These are phyloP conservation scores for Ochromonas danica DNA, from an alignment of 108 stramenopile genomes.

Conservation along the genomic window DNA sequence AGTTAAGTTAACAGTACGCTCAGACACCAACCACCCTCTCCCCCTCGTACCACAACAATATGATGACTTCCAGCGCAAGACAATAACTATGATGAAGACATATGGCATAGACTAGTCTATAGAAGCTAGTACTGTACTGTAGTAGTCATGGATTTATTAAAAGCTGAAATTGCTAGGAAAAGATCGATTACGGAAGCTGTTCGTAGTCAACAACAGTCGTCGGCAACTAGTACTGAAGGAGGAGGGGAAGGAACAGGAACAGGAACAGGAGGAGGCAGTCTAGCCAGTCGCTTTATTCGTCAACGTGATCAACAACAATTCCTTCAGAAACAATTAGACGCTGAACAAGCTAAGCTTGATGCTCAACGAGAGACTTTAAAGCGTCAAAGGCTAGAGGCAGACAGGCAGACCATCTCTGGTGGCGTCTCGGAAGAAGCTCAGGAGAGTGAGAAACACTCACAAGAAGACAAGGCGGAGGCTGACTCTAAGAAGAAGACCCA, in stretches of 20 bases:
- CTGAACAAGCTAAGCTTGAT: neutral
- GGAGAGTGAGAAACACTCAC: neutral
- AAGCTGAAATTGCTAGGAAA: slow-evolving; percentile 8
- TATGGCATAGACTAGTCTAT: too few species aligned
- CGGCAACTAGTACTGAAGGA: neutral
- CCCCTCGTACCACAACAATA: too few species aligned
- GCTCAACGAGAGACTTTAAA: neutral
- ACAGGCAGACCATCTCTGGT: neutral
- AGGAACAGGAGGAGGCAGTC: too few species aligned
- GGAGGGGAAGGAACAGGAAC: too few species aligned
- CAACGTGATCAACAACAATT: neutral
- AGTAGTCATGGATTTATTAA: neutral
- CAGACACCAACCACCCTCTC: too few species aligned
- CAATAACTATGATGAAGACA: too few species aligned
- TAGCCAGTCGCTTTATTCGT: neutral
- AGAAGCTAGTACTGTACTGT: too few species aligned
- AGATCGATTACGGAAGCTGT: neutral
- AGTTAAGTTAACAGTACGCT: too few species aligned
- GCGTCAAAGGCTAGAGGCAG: neutral
- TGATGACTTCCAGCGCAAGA: too few species aligned
- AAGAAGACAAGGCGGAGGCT: neutral
- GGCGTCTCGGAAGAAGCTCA: neutral
- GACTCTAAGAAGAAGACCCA: neutral
- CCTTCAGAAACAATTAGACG: neutral
- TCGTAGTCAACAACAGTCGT: neutral